Evolutionary conservation across 441 rosid species (phyloP).

Genomic region (Oxalis stricta): DNA sequence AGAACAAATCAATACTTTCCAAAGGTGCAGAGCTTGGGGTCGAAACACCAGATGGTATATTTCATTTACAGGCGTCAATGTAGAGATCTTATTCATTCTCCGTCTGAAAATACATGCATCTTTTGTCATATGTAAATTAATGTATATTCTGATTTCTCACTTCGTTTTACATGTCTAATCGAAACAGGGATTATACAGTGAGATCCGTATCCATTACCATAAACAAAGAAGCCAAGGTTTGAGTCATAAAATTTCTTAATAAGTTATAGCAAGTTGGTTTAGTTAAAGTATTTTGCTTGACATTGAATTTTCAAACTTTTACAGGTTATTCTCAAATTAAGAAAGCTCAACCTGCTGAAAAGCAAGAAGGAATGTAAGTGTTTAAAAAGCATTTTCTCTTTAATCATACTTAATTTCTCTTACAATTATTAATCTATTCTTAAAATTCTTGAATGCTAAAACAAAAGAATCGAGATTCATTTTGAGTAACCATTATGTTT

Average conservation of each 20-base stretch:
- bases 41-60: conserved; percentile 66
- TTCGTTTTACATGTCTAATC: neutral
- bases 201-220: conserved; percentile 48
- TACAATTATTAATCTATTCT: neutral
- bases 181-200: conserved; percentile 46
- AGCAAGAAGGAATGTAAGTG: conserved; percentile 60
- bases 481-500: neutral
- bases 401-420: neutral
- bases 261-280: neutral
- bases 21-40: conserved; percentile 55
- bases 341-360: conserved; percentile 52
- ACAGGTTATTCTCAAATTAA: conserved; percentile 53
- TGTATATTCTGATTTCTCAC: neutral
- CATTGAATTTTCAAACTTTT: conserved; percentile 1
- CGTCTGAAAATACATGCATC: too few relatives aligned
- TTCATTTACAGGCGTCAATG: too few relatives aligned
- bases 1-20: conserved; percentile 41
- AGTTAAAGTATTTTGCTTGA: neutral
- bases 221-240: conserved; percentile 51
- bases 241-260: neutral
- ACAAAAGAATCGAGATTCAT: neutral
- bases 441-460: neutral
- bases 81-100: too few relatives aligned
- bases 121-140: too few relatives aligned
- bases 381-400: neutral